phyloP scores from a whole-genome alignment of 2,329 filamentous ascomycete species.

The Sporothrix pseudoabietina region DNA sequence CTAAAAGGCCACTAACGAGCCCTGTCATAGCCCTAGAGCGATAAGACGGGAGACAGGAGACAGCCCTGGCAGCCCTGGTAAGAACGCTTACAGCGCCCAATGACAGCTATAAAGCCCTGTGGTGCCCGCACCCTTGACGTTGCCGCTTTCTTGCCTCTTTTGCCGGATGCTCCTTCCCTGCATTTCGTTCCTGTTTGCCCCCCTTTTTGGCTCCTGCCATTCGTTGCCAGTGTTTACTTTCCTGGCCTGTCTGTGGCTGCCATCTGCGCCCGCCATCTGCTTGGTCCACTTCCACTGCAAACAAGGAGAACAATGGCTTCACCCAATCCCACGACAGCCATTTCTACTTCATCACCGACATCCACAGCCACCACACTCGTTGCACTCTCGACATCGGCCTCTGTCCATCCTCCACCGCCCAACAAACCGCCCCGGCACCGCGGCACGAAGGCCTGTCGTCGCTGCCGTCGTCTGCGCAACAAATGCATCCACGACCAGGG shows the following conservation, averaged over 20 bases:
- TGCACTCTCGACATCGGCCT: not conserved
- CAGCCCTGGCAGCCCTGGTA: not conserved
- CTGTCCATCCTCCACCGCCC: not conserved
- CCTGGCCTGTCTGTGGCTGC: no score
- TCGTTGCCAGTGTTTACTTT: not conserved
- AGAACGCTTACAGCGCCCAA: not conserved
- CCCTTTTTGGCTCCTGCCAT: not conserved
- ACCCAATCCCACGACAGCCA: not conserved
- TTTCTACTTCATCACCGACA: constrained; percentile 4
- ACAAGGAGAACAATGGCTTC: not conserved
- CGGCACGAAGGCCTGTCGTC: constrained; percentile 28
- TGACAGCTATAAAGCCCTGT: not conserved
- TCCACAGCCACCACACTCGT: not conserved
- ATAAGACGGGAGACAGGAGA: not conserved
- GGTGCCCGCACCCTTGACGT: not conserved
- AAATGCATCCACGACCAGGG: constrained; percentile 33
- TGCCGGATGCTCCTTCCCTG: constrained; percentile 8
- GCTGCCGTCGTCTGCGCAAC: constrained; percentile 34
- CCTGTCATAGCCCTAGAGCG: not conserved
- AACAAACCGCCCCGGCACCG: constrained; percentile 25
- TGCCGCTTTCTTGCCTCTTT: not conserved
- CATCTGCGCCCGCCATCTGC: no score
- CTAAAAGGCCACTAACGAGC: not conserved
- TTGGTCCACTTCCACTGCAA: not conserved
- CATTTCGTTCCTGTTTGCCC: not conserved